phyloP scores from a whole-genome alignment of 192 early-diverging fungal genomes.

The Entomortierella parvispora region DNA sequence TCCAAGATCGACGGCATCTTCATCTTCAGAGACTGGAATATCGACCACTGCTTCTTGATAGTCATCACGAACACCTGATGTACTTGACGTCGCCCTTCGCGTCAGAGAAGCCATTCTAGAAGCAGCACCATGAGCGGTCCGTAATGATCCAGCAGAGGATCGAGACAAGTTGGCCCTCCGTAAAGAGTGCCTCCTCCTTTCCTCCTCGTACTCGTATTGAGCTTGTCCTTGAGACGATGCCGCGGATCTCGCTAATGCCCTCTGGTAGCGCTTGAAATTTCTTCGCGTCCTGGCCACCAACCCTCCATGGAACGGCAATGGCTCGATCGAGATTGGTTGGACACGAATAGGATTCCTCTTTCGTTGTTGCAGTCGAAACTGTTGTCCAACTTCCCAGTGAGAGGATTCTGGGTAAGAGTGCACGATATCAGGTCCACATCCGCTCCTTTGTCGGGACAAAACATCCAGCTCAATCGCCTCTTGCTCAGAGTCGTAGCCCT shows the following conservation, averaged over 20 bases:
- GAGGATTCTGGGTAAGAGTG: not conserved
- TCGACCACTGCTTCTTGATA: too few relatives aligned
- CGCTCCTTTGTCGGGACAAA: constrained; percentile 6
- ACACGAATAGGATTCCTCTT: constrained; percentile 24
- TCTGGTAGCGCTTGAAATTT: constrained; percentile 22
- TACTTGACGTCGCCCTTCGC: not conserved
- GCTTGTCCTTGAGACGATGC: not conserved
- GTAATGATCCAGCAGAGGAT: not conserved
- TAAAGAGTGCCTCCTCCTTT: not conserved
- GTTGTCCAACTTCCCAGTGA: not conserved
- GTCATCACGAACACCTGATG: not conserved
- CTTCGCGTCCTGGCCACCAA: constrained; percentile 28
- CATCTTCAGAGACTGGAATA: too few relatives aligned
- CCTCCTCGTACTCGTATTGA: not conserved
- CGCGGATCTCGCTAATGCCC: constrained; percentile 5
- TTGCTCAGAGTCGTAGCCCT: constrained; percentile 14
- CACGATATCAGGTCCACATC: not conserved
- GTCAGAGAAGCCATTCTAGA: not conserved
- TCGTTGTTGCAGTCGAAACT: not conserved
- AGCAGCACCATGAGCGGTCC: not conserved
- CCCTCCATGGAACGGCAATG: constrained; percentile 30
- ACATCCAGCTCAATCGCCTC: constrained; percentile 19
- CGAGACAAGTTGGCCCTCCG: not conserved
- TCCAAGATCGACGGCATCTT: too few relatives aligned
- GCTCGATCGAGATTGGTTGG: constrained; percentile 47